phyloP scores from a whole-genome alignment of 116 monocot species.

The Posidonia oceanica region DNA sequence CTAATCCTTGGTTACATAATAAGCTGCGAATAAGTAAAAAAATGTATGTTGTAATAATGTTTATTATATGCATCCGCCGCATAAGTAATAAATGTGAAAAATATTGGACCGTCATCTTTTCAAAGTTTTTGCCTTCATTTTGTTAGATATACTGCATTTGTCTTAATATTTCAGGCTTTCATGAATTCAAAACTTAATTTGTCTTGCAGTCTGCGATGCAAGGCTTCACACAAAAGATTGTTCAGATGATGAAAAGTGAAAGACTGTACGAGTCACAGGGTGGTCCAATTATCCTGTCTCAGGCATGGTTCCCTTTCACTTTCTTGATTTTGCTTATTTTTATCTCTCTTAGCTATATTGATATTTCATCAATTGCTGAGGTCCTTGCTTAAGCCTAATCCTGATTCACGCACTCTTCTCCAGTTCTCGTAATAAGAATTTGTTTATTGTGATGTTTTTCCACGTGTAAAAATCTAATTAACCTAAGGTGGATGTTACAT shows the following conservation, averaged over 20 bases:
- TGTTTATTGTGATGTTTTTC: not conserved
- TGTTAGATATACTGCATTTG: not conserved
- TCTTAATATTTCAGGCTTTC: not conserved
- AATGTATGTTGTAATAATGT: too few relatives aligned
- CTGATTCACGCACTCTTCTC: not conserved
- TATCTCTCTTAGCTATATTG: not conserved
- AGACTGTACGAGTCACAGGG: conserved; percentile 84
- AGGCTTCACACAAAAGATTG: conserved; percentile 86
- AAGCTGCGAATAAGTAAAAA: too few relatives aligned
- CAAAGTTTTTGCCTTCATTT: not conserved
- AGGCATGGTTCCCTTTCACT: conserved; percentile 25
- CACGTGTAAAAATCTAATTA: too few relatives aligned
- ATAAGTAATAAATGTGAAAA: too few relatives aligned
- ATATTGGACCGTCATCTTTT: too few relatives aligned
- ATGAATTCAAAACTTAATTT: not conserved
- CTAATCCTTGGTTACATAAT: not conserved
- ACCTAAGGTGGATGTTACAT: too few relatives aligned
- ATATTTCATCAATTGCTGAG: not conserved
- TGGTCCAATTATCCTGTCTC: conserved; percentile 95
- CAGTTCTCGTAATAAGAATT: not conserved
- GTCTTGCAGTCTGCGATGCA: conserved; percentile 77
- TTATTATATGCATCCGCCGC: too few relatives aligned
- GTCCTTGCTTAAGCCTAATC: not conserved
- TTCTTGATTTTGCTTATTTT: not conserved
- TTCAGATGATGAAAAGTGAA: conserved; percentile 90